Evolutionary conservation across 1,139 yeast species (phyloP).

Genomic region (Protomyces pachydermus): DNA sequence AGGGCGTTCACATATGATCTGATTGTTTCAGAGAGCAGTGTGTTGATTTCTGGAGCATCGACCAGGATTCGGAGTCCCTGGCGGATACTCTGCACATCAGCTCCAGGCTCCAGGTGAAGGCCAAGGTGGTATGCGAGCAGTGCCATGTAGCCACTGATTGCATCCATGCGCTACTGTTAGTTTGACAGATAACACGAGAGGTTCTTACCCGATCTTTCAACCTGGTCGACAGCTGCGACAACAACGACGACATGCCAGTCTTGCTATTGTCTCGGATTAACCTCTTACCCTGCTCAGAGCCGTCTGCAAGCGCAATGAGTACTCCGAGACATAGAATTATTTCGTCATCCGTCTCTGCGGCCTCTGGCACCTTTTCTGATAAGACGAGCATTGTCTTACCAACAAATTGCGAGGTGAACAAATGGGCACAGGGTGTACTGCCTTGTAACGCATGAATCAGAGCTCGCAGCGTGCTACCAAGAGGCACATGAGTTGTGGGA

Average conservation of each 20-base stretch:
- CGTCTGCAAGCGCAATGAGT: slow-evolving; percentile 11
- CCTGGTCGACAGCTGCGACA: not conserved
- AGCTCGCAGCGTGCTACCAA: not conserved
- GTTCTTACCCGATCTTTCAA: not conserved
- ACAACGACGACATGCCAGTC: not conserved
- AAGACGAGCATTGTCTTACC: not conserved
- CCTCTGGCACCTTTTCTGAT: not conserved
- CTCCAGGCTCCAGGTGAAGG: not conserved
- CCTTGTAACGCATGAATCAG: not conserved
- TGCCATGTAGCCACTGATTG: not conserved
- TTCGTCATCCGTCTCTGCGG: not conserved
- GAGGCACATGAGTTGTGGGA: not conserved
- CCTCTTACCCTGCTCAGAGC: not conserved
- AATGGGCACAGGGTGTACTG: not conserved
- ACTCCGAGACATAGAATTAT: slow-evolving; percentile 9
- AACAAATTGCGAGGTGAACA: not conserved
- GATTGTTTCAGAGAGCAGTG: not conserved
- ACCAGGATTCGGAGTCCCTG: not conserved
- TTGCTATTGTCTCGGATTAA: not conserved
- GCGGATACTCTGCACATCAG: not conserved
- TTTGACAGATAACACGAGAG: not conserved
- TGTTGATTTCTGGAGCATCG: not conserved
- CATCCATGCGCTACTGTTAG: not conserved
- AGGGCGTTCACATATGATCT: not conserved
- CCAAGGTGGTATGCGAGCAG: not conserved